Evolutionary conservation across 495 filamentous ascomycete species (phyloP).

Genomic region (Talaromyces trachyspermus): DNA sequence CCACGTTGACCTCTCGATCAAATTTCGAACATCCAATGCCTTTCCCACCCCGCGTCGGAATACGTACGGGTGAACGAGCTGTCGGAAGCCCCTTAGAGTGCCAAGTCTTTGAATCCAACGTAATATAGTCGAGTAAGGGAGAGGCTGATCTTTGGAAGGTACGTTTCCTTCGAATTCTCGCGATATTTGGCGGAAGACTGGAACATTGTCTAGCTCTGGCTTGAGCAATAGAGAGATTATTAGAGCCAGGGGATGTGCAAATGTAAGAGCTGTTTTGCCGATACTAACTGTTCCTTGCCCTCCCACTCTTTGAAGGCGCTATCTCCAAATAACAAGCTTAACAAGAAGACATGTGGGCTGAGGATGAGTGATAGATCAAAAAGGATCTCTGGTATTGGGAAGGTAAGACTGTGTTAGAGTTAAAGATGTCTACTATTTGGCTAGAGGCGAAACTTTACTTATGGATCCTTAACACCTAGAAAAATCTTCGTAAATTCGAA

Average conservation of each 20-base stretch:
- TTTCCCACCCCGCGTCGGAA: slow-evolving; percentile 30
- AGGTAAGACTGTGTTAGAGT: slow-evolving; percentile 22
- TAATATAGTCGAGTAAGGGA: slow-evolving; percentile 27
- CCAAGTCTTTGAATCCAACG: slow-evolving; percentile 25
- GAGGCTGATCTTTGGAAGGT: slow-evolving; percentile 24
- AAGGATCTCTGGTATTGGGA: slow-evolving; percentile 30
- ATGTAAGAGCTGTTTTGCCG: slow-evolving; percentile 17
- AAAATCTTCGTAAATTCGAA: slow-evolving; percentile 30
- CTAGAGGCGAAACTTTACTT: slow-evolving; percentile 14
- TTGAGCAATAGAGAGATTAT: slow-evolving; percentile 23
- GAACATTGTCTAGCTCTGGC: slow-evolving; percentile 15
- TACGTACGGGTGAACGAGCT: slow-evolving; percentile 26
- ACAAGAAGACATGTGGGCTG: slow-evolving; percentile 26
- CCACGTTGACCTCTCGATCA: slow-evolving; percentile 1
- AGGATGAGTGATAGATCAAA: slow-evolving; percentile 28
- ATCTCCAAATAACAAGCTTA: slow-evolving; percentile 30
- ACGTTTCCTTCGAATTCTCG: slow-evolving; percentile 21
- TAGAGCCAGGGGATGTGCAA: slow-evolving; percentile 20
- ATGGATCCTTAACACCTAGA: slow-evolving; percentile 25
- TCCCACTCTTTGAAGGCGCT: slow-evolving; percentile 20
- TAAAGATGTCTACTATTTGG: background rate
- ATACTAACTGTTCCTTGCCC: slow-evolving; percentile 21
- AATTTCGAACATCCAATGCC: slow-evolving; percentile 29
- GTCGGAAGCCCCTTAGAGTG: slow-evolving; percentile 23
- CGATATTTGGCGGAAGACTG: slow-evolving; percentile 19